Conservation (phyloP, 176 grass and related monocot genomes). For the Bothriochloa decipiens region DNA sequence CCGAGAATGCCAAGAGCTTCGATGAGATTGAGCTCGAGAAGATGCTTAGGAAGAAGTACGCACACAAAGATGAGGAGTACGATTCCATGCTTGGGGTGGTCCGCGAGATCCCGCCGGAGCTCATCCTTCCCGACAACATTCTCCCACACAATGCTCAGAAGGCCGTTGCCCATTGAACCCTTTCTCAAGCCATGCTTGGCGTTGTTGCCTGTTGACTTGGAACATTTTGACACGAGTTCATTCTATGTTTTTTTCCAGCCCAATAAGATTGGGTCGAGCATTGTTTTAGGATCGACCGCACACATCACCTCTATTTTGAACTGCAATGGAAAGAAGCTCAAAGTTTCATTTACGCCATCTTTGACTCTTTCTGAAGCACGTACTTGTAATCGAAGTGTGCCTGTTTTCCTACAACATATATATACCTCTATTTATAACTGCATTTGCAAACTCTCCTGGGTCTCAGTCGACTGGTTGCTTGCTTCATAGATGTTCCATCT, state of each 20-base stretch:
- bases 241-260: slow-evolving; percentile 52
- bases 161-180: slow-evolving; percentile 49
- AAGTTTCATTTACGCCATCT: background rate
- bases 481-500: background rate
- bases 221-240: slow-evolving; percentile 51
- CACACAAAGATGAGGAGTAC: slow-evolving; percentile 76
- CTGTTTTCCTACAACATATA: background rate
- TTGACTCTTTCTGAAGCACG: background rate
- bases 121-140: slow-evolving; percentile 84
- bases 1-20: slow-evolving; percentile 84
- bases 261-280: slow-evolving; percentile 85
- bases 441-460: background rate
- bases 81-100: slow-evolving; percentile 92
- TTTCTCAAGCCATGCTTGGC: slow-evolving; percentile 23
- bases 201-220: slow-evolving; percentile 46
- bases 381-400: slow-evolving; percentile 8
- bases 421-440: background rate
- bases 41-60: slow-evolving; percentile 85
- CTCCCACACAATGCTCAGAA: slow-evolving; percentile 63
- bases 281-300: slow-evolving; percentile 69
- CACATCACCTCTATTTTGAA: slow-evolving; percentile 31
- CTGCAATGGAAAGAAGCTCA: slow-evolving; percentile 35
- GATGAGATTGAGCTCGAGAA: slow-evolving; percentile 94
- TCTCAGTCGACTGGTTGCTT: background rate
- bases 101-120: slow-evolving; percentile 71